Percentiles rank a stretch among this genome's conserved stretches.
Conservation (phyloP, 176 grass and related monocot species). For the Chloris gayana region DNA sequence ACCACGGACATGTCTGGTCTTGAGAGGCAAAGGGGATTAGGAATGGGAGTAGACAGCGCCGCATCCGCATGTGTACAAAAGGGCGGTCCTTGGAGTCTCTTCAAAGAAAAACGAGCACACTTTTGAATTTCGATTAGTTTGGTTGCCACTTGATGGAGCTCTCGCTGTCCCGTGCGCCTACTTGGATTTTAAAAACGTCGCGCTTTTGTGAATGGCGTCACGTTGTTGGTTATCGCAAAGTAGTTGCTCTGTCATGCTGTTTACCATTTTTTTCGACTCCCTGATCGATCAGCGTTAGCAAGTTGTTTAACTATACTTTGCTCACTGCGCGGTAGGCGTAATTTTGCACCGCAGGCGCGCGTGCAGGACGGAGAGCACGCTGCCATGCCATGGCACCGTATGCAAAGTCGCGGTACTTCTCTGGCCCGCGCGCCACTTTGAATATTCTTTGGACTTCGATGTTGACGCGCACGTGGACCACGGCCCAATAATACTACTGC, state of each 20-base stretch:
- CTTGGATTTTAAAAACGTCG: background rate
- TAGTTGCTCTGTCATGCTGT: too few relatives aligned
- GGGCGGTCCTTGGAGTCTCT: too few relatives aligned
- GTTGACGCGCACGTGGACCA: background rate
- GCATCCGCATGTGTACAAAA: background rate
- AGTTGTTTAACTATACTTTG: too few relatives aligned
- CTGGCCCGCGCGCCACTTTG: background rate
- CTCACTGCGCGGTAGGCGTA: too few relatives aligned
- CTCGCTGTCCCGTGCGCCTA: background rate
- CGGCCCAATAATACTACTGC: background rate
- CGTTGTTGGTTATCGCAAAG: too few relatives aligned
- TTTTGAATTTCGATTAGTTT: background rate
- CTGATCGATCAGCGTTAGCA: too few relatives aligned
- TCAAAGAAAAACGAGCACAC: background rate
- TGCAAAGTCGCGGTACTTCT: background rate
- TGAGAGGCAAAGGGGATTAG: background rate
- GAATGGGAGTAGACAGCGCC: background rate
- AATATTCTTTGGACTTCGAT: background rate
- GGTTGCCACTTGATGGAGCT: background rate
- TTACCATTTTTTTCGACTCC: too few relatives aligned
- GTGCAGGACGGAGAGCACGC: background rate
- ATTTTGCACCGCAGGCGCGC: too few relatives aligned
- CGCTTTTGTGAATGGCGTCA: background rate
- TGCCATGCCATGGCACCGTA: background rate
- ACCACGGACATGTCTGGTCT: background rate